Percentiles rank a stretch among this genome's conserved stretches.
Conservation (phyloP, 768 basidiomycete species). For the Amanita phalloides region DNA sequence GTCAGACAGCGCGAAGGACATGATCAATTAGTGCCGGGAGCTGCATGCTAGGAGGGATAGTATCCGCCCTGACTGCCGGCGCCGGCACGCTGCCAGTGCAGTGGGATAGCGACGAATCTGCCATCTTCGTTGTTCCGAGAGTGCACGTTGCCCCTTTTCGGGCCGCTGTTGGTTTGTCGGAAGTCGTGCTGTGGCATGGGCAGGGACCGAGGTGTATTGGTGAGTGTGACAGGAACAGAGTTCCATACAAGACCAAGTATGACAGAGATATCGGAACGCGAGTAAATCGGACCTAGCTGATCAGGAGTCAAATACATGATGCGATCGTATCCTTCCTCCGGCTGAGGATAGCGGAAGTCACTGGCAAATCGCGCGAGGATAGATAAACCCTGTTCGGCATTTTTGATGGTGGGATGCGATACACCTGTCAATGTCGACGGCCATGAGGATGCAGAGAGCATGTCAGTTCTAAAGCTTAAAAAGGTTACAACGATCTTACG, state of each 20-base stretch:
- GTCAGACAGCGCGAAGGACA: neutral
- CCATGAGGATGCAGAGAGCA: neutral
- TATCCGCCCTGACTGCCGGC: neutral
- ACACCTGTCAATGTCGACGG: slow-evolving; percentile 33
- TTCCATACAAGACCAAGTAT: slow-evolving; percentile 42
- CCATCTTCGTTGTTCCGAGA: slow-evolving; percentile 5
- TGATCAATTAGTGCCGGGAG: neutral
- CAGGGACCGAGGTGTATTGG: slow-evolving; percentile 2
- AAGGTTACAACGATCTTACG: slow-evolving; percentile 30
- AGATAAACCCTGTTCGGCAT: slow-evolving; percentile 41
- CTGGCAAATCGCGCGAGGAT: slow-evolving; percentile 58
- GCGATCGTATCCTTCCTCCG: slow-evolving; percentile 57
- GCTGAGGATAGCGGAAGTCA: slow-evolving; percentile 44
- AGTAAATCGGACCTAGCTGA: slow-evolving; percentile 33
- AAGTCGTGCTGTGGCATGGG: neutral
- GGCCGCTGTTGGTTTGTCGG: neutral
- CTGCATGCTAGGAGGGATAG: neutral
- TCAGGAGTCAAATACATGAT: slow-evolving; percentile 38
- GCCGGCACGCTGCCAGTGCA: neutral
- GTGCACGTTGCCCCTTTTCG: neutral
- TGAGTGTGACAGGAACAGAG: slow-evolving; percentile 23
- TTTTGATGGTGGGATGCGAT: slow-evolving; percentile 68
- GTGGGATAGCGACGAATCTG: neutral
- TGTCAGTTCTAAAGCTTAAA: neutral
- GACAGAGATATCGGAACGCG: slow-evolving; percentile 35